These are phyloP conservation scores for Didymella glomerata DNA, from an alignment of 2,329 filamentous ascomycete species.

Conservation along the genomic window DNA sequence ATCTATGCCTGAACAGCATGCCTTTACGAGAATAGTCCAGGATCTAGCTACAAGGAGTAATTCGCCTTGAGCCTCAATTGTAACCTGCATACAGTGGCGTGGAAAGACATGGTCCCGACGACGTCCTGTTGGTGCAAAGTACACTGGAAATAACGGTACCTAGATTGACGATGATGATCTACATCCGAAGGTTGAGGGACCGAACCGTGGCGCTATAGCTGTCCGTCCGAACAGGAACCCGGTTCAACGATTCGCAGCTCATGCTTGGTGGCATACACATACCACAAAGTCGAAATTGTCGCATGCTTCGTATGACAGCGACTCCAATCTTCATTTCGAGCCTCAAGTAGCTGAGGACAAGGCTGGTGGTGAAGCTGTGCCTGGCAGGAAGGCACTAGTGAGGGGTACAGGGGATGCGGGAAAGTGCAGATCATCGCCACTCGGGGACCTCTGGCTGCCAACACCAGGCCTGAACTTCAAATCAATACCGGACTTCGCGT, in stretches of 20 bases:
- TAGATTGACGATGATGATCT: constrained; percentile 9
- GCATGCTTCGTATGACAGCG: neutral
- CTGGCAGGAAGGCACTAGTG: constrained; percentile 6
- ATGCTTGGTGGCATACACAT: neutral
- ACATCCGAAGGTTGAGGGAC: constrained; percentile 9
- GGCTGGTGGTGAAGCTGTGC: constrained; percentile 1
- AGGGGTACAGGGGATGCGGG: constrained; percentile 5
- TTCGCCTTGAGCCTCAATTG: constrained; percentile 11
- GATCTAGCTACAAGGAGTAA: constrained; percentile 5
- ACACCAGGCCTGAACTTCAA: constrained; percentile 7
- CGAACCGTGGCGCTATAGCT: constrained; percentile 14
- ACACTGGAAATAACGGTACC: neutral
- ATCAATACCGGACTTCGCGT: constrained; percentile 12
- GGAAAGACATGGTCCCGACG: neutral
- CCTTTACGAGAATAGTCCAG: neutral
- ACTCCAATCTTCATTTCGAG: neutral
- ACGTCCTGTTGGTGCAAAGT: constrained; percentile 4
- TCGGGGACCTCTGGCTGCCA: constrained; percentile 11
- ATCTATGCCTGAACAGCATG: neutral
- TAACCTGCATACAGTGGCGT: constrained; percentile 16
- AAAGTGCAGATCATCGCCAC: constrained; percentile 3
- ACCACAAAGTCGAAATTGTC: neutral
- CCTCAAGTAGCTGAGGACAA: neutral
- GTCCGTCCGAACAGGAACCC: neutral
- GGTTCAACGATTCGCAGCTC: neutral